phyloP scores from a whole-genome alignment of 2,329 filamentous ascomycete species.

The Emergomyces africanus region DNA sequence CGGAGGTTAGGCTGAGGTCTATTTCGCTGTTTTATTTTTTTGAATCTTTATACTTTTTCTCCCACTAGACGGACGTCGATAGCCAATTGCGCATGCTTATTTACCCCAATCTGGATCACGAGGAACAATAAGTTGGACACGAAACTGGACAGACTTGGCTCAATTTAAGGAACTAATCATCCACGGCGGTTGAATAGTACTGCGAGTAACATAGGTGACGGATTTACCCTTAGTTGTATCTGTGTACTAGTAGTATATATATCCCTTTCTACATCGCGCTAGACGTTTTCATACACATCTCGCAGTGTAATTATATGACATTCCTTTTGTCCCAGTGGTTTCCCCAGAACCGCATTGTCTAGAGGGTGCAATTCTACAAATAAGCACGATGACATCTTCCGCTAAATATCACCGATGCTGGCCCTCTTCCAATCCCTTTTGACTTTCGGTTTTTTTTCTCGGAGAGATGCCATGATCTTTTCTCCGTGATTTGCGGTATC shows the following conservation, averaged over 20 bases:
- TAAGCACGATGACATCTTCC: no score
- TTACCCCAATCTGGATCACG: neutral
- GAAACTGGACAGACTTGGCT: neutral
- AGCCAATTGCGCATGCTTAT: neutral
- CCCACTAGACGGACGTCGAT: neutral
- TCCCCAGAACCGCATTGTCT: neutral
- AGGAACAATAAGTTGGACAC: neutral
- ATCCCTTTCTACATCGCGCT: constrained; percentile 13
- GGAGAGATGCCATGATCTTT: no score
- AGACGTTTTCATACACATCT: neutral
- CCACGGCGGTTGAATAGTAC: neutral
- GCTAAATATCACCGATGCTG: no score
- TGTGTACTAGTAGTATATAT: constrained; percentile 6
- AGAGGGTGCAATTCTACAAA: no score
- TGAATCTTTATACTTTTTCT: neutral
- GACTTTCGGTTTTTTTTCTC: no score
- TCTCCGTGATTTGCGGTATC: neutral
- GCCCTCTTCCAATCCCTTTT: no score
- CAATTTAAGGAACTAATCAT: neutral
- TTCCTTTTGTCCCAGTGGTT: neutral
- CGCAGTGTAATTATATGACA: neutral
- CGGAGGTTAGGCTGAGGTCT: constrained; percentile 58
- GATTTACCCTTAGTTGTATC: constrained; percentile 5
- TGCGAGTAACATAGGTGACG: neutral
- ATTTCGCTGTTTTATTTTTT: constrained; percentile 3